Conservation (phyloP, 805 yeast genomes). For the Metschnikowia picachoensis region DNA sequence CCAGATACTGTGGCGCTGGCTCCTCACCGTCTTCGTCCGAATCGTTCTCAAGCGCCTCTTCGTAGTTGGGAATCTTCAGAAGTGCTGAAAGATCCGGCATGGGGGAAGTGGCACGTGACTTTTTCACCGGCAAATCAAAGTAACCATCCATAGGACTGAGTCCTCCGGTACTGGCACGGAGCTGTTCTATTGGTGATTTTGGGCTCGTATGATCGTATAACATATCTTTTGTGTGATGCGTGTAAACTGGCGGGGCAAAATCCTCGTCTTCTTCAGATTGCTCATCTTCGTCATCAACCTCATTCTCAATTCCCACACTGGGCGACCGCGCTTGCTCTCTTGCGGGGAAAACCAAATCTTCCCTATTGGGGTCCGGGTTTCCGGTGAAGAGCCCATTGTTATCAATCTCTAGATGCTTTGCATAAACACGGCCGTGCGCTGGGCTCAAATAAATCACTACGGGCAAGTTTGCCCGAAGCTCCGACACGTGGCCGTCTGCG, state of each 20-base stretch:
- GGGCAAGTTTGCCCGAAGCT: slow-evolving; percentile 51
- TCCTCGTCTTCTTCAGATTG: slow-evolving; percentile 21
- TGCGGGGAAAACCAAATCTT: slow-evolving; percentile 29
- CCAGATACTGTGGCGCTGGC: slow-evolving; percentile 21
- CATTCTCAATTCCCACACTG: slow-evolving; percentile 1
- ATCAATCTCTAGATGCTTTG: slow-evolving; percentile 32
- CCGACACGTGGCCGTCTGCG: slow-evolving; percentile 48
- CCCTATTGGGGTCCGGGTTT: slow-evolving; percentile 16
- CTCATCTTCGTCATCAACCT: slow-evolving; percentile 9
- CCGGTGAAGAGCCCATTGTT: slow-evolving; percentile 23
- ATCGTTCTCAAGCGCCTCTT: slow-evolving; percentile 38
- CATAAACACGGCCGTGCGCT: slow-evolving; percentile 35
- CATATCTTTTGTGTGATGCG: slow-evolving; percentile 35
- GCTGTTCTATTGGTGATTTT: slow-evolving; percentile 37
- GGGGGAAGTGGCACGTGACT: slow-evolving; percentile 12
- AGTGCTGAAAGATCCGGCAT: slow-evolving; percentile 24
- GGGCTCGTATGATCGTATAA: slow-evolving; percentile 34
- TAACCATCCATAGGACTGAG: slow-evolving; percentile 24
- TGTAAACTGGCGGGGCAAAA: slow-evolving; percentile 44
- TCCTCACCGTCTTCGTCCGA: slow-evolving; percentile 21
- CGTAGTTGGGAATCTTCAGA: slow-evolving; percentile 36
- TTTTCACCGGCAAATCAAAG: slow-evolving; percentile 27
- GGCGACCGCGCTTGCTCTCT: slow-evolving; percentile 17
- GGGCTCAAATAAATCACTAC: slow-evolving; percentile 41
- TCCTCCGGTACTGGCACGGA: slow-evolving; percentile 20